Base-by-base conservation (phyloP, 2,329 filamentous ascomycete genomes). In the Xylariaceae sp. region DNA sequence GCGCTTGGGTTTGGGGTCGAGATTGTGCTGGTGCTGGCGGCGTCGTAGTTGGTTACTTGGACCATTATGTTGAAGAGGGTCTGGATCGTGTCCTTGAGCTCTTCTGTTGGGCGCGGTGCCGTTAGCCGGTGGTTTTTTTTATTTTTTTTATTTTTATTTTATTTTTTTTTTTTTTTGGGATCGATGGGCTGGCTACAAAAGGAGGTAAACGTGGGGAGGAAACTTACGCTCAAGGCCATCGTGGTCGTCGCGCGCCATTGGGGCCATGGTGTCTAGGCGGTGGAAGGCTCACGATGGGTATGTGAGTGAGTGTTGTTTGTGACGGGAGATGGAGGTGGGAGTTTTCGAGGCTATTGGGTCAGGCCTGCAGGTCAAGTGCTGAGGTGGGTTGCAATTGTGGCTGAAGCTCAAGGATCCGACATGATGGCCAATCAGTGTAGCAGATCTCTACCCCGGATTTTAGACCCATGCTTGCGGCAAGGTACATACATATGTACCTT, bases 1-100 rank as follows among this genome's bases (percentile, higher is more conserved):
- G 47, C n/a, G 12, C 44, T 41, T 18, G 57, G 18, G 21, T 40
- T 44, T 23, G 56, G 26, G 20, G 54, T 52, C 18, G 52, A 40
- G 40, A 51, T 46, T n/a, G 46, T 37, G 10, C 29, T 26, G 4
- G 32, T 29, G 26, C 26, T 10, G 6, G 54, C 73, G 41, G 76
- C 74, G 75, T 87, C 84, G 75, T 87, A 89, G 56, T 81, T 79
- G 29, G 82, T 79, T 23, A 83, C 77, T 67, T 88, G 84, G 44
- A 88, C 82, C 78, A 75, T 68, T 18, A 73, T 62, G 54, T 71
- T 70, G 52, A 70, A 69, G 20, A 75, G 70, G 16, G 69, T 67
- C 40, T 72, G 69, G 60, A 75, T 70, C 2, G 66, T 65, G 59
- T 72, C 68, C 48, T 72, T 71, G 57, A 73, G 67, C 54, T 71